Conservation (phyloP, 768 basidiomycete species). For the Naganishia randhawae region DNA sequence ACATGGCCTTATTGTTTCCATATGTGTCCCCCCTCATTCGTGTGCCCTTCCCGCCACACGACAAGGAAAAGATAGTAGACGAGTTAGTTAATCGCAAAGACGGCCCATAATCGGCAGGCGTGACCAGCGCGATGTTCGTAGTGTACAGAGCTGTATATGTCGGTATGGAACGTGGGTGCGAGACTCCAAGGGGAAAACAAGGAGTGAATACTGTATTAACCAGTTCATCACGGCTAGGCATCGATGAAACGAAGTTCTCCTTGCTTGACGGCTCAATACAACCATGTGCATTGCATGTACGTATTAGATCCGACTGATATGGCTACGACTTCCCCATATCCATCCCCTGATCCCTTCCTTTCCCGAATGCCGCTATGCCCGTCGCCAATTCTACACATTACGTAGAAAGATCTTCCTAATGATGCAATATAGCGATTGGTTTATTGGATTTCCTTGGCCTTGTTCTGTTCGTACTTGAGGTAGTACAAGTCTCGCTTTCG, state of each 20-base stretch:
- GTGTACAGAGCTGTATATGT: no score
- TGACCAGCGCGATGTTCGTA: no score
- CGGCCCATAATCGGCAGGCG: no score
- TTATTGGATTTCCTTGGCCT: slow-evolving; percentile 31
- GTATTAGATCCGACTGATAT: background rate
- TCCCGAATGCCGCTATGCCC: background rate
- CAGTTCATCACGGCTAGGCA: background rate
- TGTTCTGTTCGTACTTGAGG: slow-evolving; percentile 66
- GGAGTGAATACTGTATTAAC: background rate
- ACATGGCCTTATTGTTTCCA: no score
- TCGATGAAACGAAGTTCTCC: background rate
- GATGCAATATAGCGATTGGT: background rate
- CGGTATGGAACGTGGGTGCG: no score
- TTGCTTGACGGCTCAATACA: background rate
- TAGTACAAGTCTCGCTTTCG: slow-evolving; percentile 80
- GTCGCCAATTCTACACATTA: background rate
- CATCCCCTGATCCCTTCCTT: background rate
- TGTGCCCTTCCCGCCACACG: no score
- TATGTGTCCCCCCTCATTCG: no score
- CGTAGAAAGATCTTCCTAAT: background rate
- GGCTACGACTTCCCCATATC: background rate
- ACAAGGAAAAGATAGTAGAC: no score
- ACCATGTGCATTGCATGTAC: background rate
- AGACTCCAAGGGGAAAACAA: background rate
- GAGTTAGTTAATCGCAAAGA: no score